These are phyloP conservation scores for Monilinia laxa DNA, from an alignment of 2,329 filamentous ascomycete genomes.

Conservation along the genomic window DNA sequence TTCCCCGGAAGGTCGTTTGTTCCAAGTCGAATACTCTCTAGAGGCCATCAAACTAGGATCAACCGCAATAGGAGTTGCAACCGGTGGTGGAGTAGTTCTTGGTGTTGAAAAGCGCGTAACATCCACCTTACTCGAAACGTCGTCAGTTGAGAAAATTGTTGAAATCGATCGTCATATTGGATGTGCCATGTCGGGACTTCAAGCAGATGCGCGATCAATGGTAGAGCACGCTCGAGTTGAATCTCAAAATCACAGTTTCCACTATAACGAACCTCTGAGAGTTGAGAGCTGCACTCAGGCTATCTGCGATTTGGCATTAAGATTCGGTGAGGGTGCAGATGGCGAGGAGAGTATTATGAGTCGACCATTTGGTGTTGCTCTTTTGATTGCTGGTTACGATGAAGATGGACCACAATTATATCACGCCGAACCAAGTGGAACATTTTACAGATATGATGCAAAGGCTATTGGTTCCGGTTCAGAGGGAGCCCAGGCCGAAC, in stretches of 20 bases:
- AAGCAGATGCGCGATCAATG: conserved; percentile 97
- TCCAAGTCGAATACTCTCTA: conserved; percentile 99
- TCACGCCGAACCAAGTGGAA: conserved; percentile 95
- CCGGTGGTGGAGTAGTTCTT: conserved; percentile 89
- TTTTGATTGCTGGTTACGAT: conserved; percentile 95
- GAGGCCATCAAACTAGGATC: conserved; percentile 99
- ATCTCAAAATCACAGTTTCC: conserved; percentile 94
- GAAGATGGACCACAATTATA: conserved; percentile 97
- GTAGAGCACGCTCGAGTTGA: conserved; percentile 98
- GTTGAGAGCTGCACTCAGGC: conserved; percentile 99
- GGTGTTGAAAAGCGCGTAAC: conserved; percentile 99
- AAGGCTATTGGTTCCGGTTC: conserved; percentile 98
- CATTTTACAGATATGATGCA: conserved; percentile 98
- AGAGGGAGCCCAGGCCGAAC: conserved; percentile 93
- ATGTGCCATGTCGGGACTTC: conserved; percentile 96
- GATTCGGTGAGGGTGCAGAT: conserved; percentile 96
- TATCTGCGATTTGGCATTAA: conserved; percentile 93
- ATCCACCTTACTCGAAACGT: conserved; percentile 93
- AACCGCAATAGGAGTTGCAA: conserved; percentile 96
- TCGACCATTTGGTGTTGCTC: conserved; percentile 91
- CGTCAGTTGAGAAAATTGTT: conserved; percentile 98
- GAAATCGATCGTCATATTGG: conserved; percentile 99
- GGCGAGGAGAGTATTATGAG: conserved; percentile 99
- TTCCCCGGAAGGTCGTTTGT: conserved; percentile 98
- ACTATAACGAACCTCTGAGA: conserved; percentile 92